Base-by-base conservation (phyloP, 345 rosid species). In the Aegle marmelos region DNA sequence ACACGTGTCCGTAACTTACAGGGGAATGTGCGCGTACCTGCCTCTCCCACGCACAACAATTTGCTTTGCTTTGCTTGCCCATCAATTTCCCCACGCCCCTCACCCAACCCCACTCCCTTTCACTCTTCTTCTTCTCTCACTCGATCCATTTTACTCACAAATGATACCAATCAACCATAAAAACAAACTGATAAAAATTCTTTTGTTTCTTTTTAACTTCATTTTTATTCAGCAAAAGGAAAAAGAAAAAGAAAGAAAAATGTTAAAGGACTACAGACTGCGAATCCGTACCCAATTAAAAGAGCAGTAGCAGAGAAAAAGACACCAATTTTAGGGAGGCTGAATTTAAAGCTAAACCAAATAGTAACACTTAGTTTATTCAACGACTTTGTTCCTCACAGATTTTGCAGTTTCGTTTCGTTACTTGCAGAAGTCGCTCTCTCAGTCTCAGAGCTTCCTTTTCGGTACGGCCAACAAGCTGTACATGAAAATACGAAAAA, bases 1-100 rank as follows among this genome's bases (percentile, higher is more conserved):
- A 77, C 86, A 81, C 87, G 83, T 83, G 86, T 68, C 82, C 79
- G 75, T 81, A 72, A 57, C 83, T 66, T 78, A 28, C 74, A 78
- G 72, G 79, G 80, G 83, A 61, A 57, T 80, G 69, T 9, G 79
- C 75, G 60, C 76, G 79, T 58, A 36, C 54, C 50, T 64, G 41
- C 78, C 76, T 31, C 58, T 34, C 75, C 45, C 6, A 62, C 60
- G 2, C 27, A 30, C 62, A 25, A 28, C 24, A 31, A 6, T 33
- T 19, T 33, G 22, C 41, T 53, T 53, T 17, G 57, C 57, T 4
- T 53, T 53, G 21, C n/a, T 53, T 53, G 21, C n/a, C 57, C 57
- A 53, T 53, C 22, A 53, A 53, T n/a, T n/a, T n/a, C n/a, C n/a
- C n/a, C 22, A 5, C 7, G 17, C 25, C 24, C 19, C 9, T 19